These are phyloP conservation scores for Candida mattraensis DNA, from an alignment of 805 yeast genomes.

Conservation along the genomic window DNA sequence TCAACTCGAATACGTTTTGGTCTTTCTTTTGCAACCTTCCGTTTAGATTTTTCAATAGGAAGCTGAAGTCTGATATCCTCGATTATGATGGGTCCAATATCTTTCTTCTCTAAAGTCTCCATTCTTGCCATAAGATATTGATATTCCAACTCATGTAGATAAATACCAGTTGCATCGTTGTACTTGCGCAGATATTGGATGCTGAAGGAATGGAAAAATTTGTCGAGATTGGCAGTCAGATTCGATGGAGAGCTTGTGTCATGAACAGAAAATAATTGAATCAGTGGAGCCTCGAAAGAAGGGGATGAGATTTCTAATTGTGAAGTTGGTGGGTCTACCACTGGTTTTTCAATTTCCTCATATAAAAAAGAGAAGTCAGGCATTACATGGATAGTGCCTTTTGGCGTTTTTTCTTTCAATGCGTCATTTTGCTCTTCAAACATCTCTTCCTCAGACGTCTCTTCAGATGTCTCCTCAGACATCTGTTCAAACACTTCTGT, in stretches of 20 bases:
- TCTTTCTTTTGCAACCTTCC: too few relatives aligned
- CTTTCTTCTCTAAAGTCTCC: conserved; percentile 2
- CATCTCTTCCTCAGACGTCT: not conserved
- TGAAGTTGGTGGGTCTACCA: too few relatives aligned
- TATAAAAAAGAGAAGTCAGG: too few relatives aligned
- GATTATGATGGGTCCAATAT: conserved; percentile 17
- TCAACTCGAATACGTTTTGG: too few relatives aligned
- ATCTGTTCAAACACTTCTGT: conserved; percentile 1
- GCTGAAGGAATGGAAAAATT: conserved; percentile 19
- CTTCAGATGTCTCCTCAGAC: not conserved
- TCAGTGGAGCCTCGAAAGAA: conserved; percentile 8
- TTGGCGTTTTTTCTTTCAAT: too few relatives aligned
- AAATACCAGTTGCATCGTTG: conserved; percentile 14
- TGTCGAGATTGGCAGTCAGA: conserved; percentile 13
- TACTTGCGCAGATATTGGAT: conserved; percentile 20
- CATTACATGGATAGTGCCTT: too few relatives aligned
- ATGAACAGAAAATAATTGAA: conserved; percentile 7
- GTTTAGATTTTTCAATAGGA: too few relatives aligned
- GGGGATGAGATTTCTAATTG: too few relatives aligned
- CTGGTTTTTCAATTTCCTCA: conserved; percentile 1
- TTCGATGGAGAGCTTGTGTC: conserved; percentile 2
- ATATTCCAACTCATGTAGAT: conserved; percentile 28
- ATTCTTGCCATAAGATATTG: conserved; percentile 22
- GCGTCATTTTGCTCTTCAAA: too few relatives aligned
- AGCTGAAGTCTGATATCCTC: too few relatives aligned